These are phyloP conservation scores for Pseudogymnoascus sp. DNA, from an alignment of 2,329 filamentous ascomycete genomes.

Conservation along the genomic window DNA sequence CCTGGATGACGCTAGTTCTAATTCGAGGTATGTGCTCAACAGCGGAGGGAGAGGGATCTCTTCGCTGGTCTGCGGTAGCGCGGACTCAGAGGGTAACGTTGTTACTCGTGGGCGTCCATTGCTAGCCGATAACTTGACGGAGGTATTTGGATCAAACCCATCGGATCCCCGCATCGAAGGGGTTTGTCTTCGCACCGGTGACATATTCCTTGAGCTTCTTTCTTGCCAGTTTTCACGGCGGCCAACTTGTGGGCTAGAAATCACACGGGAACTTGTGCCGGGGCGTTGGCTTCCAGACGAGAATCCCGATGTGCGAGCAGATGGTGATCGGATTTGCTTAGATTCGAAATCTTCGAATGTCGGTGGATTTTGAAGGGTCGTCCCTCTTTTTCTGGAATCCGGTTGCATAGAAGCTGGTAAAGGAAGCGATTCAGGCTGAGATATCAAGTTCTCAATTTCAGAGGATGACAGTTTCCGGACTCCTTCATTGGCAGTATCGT, in stretches of 20 bases:
- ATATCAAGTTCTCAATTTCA: slow-evolving; percentile 53
- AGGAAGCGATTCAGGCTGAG: slow-evolving; percentile 52
- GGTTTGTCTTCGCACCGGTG: slow-evolving; percentile 26
- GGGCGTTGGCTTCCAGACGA: neutral
- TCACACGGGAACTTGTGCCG: neutral
- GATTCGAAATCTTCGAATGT: slow-evolving; percentile 5
- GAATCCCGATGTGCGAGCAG: slow-evolving; percentile 19
- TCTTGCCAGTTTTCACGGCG: neutral
- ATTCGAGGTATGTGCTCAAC: slow-evolving; percentile 59
- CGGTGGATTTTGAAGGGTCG: neutral
- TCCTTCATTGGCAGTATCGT: slow-evolving; percentile 31
- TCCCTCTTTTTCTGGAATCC: slow-evolving; percentile 3
- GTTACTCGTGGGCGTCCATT: slow-evolving; percentile 17
- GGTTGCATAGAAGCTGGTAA: slow-evolving; percentile 37
- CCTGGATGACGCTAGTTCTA: slow-evolving; percentile 56
- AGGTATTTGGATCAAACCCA: slow-evolving; percentile 24
- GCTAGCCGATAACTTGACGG: slow-evolving; percentile 15
- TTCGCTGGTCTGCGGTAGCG: slow-evolving; percentile 28
- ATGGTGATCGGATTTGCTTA: slow-evolving; percentile 12
- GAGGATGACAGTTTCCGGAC: slow-evolving; percentile 51
- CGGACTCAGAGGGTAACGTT: slow-evolving; percentile 34
- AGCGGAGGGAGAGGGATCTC: slow-evolving; percentile 59
- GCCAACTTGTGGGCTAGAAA: neutral
- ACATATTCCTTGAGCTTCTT: neutral
- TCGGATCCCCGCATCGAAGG: slow-evolving; percentile 23